phyloP scores from a whole-genome alignment of 2,329 filamentous ascomycete genomes.

The Penicillium polonicum region DNA sequence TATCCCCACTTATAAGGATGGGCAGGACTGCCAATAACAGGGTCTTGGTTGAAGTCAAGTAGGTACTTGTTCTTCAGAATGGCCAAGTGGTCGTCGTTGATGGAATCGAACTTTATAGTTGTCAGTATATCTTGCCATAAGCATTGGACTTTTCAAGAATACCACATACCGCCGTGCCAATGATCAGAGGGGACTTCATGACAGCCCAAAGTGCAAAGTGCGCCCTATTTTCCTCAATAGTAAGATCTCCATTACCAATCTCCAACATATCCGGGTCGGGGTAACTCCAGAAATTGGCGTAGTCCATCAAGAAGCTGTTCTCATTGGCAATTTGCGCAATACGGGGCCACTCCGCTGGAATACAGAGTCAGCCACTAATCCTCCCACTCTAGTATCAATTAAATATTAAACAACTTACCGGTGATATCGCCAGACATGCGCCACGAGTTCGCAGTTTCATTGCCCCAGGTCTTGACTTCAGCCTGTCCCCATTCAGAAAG shows the following conservation, averaged over 20 bases:
- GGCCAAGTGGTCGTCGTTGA: conserved; percentile 38
- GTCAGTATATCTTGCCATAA: conserved; percentile 4
- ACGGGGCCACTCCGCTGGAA: conserved; percentile 27
- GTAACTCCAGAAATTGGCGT: conserved; percentile 51
- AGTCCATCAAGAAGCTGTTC: conserved; percentile 48
- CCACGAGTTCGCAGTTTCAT: conserved; percentile 50
- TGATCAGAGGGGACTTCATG: conserved; percentile 53
- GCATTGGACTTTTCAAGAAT: background rate
- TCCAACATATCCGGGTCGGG: conserved; percentile 54
- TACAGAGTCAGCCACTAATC: background rate
- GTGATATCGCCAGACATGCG: conserved; percentile 39
- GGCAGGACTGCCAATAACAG: conserved; percentile 43
- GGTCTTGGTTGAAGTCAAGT: conserved; percentile 50
- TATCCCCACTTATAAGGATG: conserved; percentile 44
- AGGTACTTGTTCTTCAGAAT: conserved; percentile 47
- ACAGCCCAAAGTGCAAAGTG: conserved; percentile 55
- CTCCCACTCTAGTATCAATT: background rate
- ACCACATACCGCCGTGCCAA: conserved; percentile 42
- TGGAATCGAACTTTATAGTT: conserved; percentile 32
- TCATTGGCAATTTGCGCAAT: conserved; percentile 50
- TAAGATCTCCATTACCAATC: conserved; percentile 52
- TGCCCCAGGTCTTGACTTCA: conserved; percentile 53
- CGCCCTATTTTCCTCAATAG: conserved; percentile 46
- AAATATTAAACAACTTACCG: conserved; percentile 13
- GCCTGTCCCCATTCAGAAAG: conserved; percentile 57